Conservation (phyloP, 2,329 filamentous ascomycete genomes). For the Leptographium procerum region DNA sequence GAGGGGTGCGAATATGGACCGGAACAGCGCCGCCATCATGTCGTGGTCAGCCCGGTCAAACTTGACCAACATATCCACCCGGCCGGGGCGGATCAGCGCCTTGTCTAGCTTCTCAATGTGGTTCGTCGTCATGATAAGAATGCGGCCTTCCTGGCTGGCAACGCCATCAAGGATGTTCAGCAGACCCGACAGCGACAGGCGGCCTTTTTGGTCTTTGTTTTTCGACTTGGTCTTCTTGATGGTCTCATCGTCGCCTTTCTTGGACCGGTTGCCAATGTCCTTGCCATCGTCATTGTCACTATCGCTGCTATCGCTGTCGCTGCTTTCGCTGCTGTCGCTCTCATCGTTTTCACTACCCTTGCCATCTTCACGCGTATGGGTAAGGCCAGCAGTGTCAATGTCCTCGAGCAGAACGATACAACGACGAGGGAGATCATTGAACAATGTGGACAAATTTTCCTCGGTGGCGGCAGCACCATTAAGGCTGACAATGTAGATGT, state of each 20-base stretch:
- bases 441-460: conserved; percentile 52
- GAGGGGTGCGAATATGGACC: conserved; percentile 43
- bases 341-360: conserved; percentile 5
- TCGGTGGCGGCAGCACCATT: conserved; percentile 52
- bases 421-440: conserved; percentile 53
- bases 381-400: conserved; percentile 62
- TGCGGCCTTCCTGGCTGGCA: conserved; percentile 50
- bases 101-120: conserved; percentile 50
- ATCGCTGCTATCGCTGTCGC: conserved; percentile 10
- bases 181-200: conserved; percentile 60
- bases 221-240: background rate
- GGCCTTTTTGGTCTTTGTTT: conserved; percentile 6
- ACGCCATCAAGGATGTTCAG: conserved; percentile 74
- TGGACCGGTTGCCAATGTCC: conserved; percentile 4
- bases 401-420: conserved; percentile 69
- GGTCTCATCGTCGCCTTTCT: background rate
- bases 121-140: conserved; percentile 57
- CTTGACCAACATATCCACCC: conserved; percentile 48
- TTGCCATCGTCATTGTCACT: conserved; percentile 4
- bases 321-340: conserved; percentile 9
- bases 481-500: conserved; percentile 61
- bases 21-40: conserved; percentile 45
- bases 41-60: conserved; percentile 42
- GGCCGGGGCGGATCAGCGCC: conserved; percentile 50
- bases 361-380: conserved; percentile 40